Evolutionary conservation across 2,329 filamentous ascomycete genomes (phyloP), one percentile per base, ranked within the genome.

Genomic region (Neodidymelliopsis sp.): DNA sequence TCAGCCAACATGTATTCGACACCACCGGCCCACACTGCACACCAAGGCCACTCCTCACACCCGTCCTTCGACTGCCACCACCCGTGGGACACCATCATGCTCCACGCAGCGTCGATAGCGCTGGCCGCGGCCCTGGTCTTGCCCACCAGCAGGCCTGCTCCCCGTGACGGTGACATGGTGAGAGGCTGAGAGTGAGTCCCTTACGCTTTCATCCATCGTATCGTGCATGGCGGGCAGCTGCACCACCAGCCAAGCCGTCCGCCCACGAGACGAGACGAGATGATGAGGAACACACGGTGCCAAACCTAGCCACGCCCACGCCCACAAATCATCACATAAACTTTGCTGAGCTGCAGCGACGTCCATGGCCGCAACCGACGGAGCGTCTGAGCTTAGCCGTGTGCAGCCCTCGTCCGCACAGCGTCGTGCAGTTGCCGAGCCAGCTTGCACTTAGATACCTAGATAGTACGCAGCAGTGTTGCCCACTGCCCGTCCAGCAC

Each of bases 231-330:
- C 54, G 51, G 57, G 39, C 60, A 59, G 53, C 57, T 56, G 60
- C 60, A 60, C 54, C 57, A 50, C 54, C 57, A 50, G 62, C 61
- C 61, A 59, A 58, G 60, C 48, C 60, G 57, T 57, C 28, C 57
- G 54, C 55, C 50, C 49, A 53, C 54, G 43, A 41, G 46, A 55
- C 47, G 53, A 57, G 47, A 53, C 54, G 43, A 41, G 46, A 55
- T 49, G 53, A 57, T 56, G 49, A 59, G 38, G 38, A 59, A 49
- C 52, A 53, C 48, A 53, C 40, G 37, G 37, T 36, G 39, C 46
- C 34, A 24, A 36, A 33, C 24, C 29, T 35, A 40, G 47, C 47
- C 29, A 44, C 31, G 28, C 34, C 47, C 47, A 44, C 35, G 15
- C 29, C 28, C 24, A 7, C 24, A 27, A 7, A 12, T 38, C 22